These are phyloP conservation scores for Erysimum cheiranthoides DNA, from an alignment of 345 rosid species.

Conservation along the genomic window DNA sequence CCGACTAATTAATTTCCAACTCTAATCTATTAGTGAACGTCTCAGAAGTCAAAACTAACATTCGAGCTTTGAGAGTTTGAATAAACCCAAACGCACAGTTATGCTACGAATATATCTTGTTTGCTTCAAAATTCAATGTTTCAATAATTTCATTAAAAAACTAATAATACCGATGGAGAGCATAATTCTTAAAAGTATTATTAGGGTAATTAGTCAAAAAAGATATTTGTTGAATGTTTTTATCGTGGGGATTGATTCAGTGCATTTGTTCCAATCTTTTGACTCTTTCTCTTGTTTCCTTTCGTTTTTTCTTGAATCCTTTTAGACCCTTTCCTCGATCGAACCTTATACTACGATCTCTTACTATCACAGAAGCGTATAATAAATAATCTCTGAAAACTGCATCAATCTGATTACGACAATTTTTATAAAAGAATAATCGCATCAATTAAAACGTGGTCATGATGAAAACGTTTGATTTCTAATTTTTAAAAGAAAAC, in stretches of 20 bases:
- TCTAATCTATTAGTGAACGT: too few species aligned
- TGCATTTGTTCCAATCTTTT: slow-evolving; percentile 38
- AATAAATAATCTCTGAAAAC: background rate
- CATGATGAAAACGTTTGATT: slow-evolving; percentile 24
- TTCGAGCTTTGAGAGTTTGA: background rate
- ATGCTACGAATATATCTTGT: background rate
- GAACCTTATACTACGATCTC: slow-evolving; percentile 22
- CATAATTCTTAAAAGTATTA: slow-evolving; percentile 1
- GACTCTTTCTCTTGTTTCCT: slow-evolving; percentile 13
- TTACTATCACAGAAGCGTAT: background rate
- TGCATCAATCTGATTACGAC: slow-evolving; percentile 17
- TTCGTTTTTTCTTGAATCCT: background rate
- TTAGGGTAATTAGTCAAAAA: slow-evolving; percentile 5
- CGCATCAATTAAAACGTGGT: background rate
- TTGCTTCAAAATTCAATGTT: background rate
- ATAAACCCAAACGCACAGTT: background rate
- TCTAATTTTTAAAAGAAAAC: background rate
- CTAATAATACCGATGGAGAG: background rate
- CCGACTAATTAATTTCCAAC: too few species aligned
- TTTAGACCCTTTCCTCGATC: slow-evolving; percentile 19
- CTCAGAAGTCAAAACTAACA: background rate
- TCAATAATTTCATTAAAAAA: background rate
- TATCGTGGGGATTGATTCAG: slow-evolving; percentile 24
- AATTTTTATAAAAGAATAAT: background rate
- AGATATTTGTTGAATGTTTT: slow-evolving; percentile 36